Percentiles rank a stretch among this genome's conserved stretches.
Evolutionary conservation across 768 basidiomycete genomes (phyloP).

Genomic region (Candolleomyces eurysporus): DNA sequence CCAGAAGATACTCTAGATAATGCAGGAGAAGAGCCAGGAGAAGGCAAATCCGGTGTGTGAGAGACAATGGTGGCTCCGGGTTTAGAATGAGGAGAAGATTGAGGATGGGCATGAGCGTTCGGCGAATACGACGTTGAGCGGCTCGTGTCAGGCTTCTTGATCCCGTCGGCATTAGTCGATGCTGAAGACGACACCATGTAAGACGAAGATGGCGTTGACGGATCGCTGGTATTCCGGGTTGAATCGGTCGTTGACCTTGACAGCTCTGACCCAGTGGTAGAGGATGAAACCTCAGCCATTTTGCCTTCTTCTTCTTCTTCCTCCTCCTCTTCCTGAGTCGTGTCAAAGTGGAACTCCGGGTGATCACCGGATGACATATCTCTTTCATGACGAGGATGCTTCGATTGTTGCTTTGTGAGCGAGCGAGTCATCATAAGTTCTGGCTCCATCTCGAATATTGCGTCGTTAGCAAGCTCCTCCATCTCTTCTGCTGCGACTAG

Average conservation of each 20-base stretch:
- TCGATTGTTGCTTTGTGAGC: not conserved
- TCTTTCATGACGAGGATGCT: constrained; percentile 2
- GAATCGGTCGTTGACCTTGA: not conserved
- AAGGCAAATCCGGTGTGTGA: not conserved
- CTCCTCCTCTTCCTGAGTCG: not conserved
- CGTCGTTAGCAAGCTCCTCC: constrained; percentile 19
- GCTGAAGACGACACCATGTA: not conserved
- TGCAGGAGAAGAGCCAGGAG: not conserved
- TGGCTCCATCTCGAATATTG: constrained; percentile 37
- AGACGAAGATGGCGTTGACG: constrained; percentile 20
- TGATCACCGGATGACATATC: constrained; percentile 12
- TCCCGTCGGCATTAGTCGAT: not conserved
- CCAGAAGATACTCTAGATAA: constrained; percentile 11
- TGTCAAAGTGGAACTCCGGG: constrained; percentile 1
- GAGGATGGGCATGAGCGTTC: not conserved
- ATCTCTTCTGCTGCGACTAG: constrained; percentile 23
- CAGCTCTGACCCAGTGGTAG: constrained; percentile 2
- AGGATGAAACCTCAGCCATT: constrained; percentile 8
- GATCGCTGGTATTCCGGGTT: not conserved
- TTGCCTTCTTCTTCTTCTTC: not conserved
- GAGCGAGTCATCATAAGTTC: constrained; percentile 13
- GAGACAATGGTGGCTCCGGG: not conserved
- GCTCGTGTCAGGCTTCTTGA: not conserved
- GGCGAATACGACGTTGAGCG: not conserved
- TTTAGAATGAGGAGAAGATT: not conserved